Conservation (phyloP, 2,329 filamentous ascomycete species). For the Tolypocladium pustulatum region DNA sequence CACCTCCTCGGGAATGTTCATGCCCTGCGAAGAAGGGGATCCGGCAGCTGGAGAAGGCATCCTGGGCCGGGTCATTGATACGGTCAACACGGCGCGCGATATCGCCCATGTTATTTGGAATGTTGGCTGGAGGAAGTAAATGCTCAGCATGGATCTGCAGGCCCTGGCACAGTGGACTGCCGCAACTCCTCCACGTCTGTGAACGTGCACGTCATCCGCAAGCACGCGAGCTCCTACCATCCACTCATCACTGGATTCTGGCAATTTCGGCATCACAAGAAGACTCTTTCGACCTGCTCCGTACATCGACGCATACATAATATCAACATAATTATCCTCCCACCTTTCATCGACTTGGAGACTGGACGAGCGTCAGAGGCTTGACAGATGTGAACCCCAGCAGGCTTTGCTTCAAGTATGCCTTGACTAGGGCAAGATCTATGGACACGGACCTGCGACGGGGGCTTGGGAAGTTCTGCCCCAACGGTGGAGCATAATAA, state of each 20-base stretch:
- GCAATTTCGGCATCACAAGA: too few relatives aligned
- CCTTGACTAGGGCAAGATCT: not conserved
- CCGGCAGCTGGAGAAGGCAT: slow-evolving; percentile 50
- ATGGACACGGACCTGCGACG: not conserved
- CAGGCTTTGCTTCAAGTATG: not conserved
- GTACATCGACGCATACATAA: not conserved
- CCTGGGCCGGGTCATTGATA: slow-evolving; percentile 72
- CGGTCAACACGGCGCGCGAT: slow-evolving; percentile 61
- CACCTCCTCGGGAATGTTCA: slow-evolving; percentile 81
- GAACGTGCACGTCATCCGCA: not conserved
- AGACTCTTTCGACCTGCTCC: not conserved
- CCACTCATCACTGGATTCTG: not conserved
- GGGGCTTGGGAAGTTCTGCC: not conserved
- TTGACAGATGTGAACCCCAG: not conserved
- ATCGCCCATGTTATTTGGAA: slow-evolving; percentile 66
- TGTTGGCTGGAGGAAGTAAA: slow-evolving; percentile 49
- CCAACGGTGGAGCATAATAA: not conserved
- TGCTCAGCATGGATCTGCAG: not conserved
- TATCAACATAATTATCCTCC: not conserved
- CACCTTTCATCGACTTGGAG: not conserved
- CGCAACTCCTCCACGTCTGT: not conserved
- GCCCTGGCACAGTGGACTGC: too few relatives aligned
- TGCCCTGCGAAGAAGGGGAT: slow-evolving; percentile 74
- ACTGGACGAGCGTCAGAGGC: not conserved
- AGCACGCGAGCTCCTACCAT: not conserved